phyloP scores from a whole-genome alignment of 164 flowering plant genomes.

The Umbilicus rupestris region DNA sequence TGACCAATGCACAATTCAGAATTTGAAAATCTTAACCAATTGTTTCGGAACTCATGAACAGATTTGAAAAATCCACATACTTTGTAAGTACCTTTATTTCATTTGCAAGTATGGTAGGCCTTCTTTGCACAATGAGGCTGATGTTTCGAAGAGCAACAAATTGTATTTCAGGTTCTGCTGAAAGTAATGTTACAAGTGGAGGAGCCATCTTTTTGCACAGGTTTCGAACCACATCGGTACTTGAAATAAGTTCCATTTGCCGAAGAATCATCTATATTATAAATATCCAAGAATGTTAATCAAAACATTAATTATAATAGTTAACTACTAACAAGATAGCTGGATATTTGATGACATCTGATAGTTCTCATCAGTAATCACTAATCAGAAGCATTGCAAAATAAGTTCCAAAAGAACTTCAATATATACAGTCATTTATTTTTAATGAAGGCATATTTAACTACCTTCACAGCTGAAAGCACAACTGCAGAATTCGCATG shows the following conservation, averaged over 20 bases:
- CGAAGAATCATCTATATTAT: conserved; percentile 85
- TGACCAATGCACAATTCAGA: neutral
- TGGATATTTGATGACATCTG: neutral
- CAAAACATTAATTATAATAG: neutral
- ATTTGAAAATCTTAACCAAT: neutral
- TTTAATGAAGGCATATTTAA: neutral
- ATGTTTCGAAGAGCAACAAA: conserved; percentile 96
- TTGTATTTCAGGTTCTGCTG: conserved; percentile 99
- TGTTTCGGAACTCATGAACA: neutral
- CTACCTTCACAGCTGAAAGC: conserved; percentile 97
- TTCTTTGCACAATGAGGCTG: conserved; percentile 89
- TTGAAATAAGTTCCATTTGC: conserved; percentile 97
- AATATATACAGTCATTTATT: neutral
- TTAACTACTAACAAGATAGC: neutral
- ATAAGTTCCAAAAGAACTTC: neutral
- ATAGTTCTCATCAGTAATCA: neutral
- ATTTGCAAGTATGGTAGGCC: conserved; percentile 97
- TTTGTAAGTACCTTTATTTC: conserved; percentile 75
- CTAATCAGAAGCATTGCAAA: neutral
- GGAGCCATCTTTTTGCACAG: conserved; percentile 99
- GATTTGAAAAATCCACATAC: neutral
- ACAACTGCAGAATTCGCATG: conserved; percentile 99
- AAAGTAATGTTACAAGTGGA: conserved; percentile 95
- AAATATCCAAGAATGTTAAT: neutral
- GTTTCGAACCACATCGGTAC: conserved; percentile 96